Conservation (phyloP, 176 grass and related monocot genomes). For the Puccinellia tenuiflora region DNA sequence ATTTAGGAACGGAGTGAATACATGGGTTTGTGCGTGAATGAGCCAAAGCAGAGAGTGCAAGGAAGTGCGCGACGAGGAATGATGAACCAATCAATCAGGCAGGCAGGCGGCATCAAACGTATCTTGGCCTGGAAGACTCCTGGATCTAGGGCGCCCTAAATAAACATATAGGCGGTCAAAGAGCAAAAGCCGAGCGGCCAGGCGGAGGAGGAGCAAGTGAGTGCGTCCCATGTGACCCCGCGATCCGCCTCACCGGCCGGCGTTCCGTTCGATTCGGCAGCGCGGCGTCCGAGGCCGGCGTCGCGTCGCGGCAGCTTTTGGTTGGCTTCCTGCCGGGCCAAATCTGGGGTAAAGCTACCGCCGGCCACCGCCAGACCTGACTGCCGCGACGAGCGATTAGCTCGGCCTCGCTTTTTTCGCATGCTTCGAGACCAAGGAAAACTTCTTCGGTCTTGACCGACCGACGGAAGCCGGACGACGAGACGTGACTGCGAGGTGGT, state of each 20-base stretch:
- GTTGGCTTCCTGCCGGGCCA: neutral
- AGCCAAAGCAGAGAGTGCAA: neutral
- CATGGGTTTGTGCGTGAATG: too few relatives aligned
- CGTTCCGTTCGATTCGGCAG: neutral
- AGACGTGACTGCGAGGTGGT: neutral
- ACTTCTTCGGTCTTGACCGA: neutral
- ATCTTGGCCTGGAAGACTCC: conserved; percentile 20
- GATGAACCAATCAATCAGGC: conserved; percentile 9
- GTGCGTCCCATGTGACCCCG: conserved; percentile 5
- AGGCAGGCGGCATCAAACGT: neutral
- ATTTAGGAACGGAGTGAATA: too few relatives aligned
- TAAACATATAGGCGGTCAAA: conserved; percentile 20
- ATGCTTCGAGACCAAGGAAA: neutral
- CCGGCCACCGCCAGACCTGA: neutral
- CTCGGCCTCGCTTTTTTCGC: neutral
- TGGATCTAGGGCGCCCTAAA: too few relatives aligned
- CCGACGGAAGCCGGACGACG: neutral
- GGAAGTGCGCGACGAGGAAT: conserved; percentile 6
- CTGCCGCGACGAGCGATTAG: neutral
- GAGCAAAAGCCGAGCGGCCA: conserved; percentile 10
- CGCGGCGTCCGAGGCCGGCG: conserved; percentile 6
- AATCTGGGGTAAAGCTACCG: conserved; percentile 8
- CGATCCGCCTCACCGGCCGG: neutral
- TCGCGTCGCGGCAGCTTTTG: conserved; percentile 6
- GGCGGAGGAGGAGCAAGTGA: neutral